Conservation (phyloP, 2,329 filamentous ascomycete genomes). For the Lecanicillium sp. region DNA sequence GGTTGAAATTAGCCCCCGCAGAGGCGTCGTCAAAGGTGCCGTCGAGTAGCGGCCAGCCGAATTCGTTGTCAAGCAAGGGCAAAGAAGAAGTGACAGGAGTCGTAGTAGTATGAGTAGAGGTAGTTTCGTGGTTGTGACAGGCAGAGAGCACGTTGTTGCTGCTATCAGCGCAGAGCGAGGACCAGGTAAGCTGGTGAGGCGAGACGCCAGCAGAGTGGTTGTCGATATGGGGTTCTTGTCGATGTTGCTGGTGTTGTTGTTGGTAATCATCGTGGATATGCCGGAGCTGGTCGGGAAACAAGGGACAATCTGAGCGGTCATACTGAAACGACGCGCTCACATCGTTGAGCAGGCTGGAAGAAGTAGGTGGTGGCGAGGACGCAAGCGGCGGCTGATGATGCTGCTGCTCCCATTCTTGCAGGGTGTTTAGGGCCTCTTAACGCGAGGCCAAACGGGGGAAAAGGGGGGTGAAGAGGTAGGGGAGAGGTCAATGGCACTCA, state of each 20-base stretch:
- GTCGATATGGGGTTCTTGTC: not conserved
- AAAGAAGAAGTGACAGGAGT: too few relatives aligned
- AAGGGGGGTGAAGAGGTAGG: not conserved
- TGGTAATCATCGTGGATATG: constrained; percentile 1
- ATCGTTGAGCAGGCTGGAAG: constrained; percentile 1
- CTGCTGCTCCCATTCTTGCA: constrained; percentile 9
- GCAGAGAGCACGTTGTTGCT: too few relatives aligned
- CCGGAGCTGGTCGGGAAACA: constrained; percentile 5
- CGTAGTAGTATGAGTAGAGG: too few relatives aligned
- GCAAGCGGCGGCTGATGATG: constrained; percentile 3
- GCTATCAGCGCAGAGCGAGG: too few relatives aligned
- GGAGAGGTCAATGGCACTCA: too few relatives aligned
- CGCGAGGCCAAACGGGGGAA: constrained; percentile 6
- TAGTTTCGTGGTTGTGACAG: too few relatives aligned
- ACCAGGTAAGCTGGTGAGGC: not conserved
- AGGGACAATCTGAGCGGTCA: not conserved
- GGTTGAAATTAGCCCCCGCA: too few relatives aligned
- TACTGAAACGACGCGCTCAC: too few relatives aligned
- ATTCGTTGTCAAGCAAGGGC: too few relatives aligned
- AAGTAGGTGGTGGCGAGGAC: constrained; percentile 7
- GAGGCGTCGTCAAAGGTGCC: too few relatives aligned
- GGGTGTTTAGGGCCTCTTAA: constrained; percentile 6
- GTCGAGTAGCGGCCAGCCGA: too few relatives aligned
- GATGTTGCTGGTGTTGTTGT: not conserved
- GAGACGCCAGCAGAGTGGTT: not conserved